A percentile compares a stretch with the other conserved stretches of the same genome.
Conservation (phyloP, 805 yeast genomes). For the Wickerhamomyces rabaulensis region DNA sequence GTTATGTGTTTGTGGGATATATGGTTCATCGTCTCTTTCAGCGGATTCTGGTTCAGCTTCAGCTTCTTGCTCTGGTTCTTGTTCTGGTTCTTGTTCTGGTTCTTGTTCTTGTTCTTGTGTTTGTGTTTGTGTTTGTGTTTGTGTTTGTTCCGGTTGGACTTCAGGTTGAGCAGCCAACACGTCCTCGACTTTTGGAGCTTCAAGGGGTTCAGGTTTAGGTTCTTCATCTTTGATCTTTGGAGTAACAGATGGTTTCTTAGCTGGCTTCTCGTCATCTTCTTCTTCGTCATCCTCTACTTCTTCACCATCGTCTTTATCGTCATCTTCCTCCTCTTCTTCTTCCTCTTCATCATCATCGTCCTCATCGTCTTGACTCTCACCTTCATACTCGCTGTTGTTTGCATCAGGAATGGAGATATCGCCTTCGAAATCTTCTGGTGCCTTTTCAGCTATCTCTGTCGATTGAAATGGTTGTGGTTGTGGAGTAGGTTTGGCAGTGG, state of each 20-base stretch:
- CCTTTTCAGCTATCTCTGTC: background rate
- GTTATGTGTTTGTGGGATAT: slow-evolving; percentile 65
- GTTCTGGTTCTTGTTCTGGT: slow-evolving; percentile 7
- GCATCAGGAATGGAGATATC: slow-evolving; percentile 11
- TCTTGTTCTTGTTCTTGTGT: slow-evolving; percentile 6
- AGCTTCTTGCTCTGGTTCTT: slow-evolving; percentile 2
- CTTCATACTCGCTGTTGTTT: slow-evolving; percentile 10
- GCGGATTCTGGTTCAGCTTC: slow-evolving; percentile 9
- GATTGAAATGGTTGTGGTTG: background rate
- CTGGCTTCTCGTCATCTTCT: slow-evolving; percentile 9
- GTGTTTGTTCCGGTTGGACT: no score
- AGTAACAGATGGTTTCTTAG: slow-evolving; percentile 8
- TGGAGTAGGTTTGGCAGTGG: background rate
- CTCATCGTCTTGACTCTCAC: slow-evolving; percentile 4
- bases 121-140: no score
- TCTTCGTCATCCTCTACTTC: slow-evolving; percentile 11
- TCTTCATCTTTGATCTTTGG: slow-evolving; percentile 15
- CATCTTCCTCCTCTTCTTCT: slow-evolving; percentile 8
- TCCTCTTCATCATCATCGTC: slow-evolving; percentile 9
- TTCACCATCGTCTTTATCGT: slow-evolving; percentile 5
- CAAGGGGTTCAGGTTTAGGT: slow-evolving; percentile 3
- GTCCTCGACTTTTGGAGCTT: slow-evolving; percentile 1
- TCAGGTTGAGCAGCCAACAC: background rate
- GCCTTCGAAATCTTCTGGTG: slow-evolving; percentile 5
- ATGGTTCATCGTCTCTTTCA: slow-evolving; percentile 17